Evolutionary conservation across 495 filamentous ascomycete genomes (phyloP).

Genomic region (Penicillium flavigenum): DNA sequence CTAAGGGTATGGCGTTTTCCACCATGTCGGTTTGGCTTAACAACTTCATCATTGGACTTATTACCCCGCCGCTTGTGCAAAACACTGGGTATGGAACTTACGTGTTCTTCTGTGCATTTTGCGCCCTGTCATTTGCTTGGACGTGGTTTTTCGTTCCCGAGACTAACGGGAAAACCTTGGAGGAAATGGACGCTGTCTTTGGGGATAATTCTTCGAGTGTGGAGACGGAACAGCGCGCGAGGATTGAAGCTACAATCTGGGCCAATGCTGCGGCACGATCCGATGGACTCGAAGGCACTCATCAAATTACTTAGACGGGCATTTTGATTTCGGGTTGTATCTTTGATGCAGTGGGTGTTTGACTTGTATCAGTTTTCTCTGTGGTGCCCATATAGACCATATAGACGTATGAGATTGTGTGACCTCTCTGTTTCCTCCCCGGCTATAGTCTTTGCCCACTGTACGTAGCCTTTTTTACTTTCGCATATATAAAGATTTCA

Average conservation of each 20-base stretch:
- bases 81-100: conserved; percentile 46
- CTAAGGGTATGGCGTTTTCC: conserved; percentile 35
- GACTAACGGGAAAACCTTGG: conserved; percentile 49
- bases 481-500: too few species aligned
- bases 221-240: conserved; percentile 25
- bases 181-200: conserved; percentile 46
- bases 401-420: neutral
- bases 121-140: conserved; percentile 43
- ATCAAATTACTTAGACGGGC: neutral
- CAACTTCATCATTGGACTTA: conserved; percentile 43
- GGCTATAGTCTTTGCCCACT: neutral
- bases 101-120: conserved; percentile 49
- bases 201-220: conserved; percentile 25
- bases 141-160: conserved; percentile 45
- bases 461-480: neutral
- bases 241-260: conserved; percentile 22
- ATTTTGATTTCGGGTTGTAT: neutral
- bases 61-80: conserved; percentile 44
- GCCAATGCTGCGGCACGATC: neutral
- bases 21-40: conserved; percentile 46
- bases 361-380: neutral
- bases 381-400: neutral
- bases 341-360: neutral
- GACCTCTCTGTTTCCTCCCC: neutral
- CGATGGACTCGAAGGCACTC: neutral